These are phyloP conservation scores for Mycena metata DNA, from an alignment of 768 basidiomycete species.

Conservation along the genomic window DNA sequence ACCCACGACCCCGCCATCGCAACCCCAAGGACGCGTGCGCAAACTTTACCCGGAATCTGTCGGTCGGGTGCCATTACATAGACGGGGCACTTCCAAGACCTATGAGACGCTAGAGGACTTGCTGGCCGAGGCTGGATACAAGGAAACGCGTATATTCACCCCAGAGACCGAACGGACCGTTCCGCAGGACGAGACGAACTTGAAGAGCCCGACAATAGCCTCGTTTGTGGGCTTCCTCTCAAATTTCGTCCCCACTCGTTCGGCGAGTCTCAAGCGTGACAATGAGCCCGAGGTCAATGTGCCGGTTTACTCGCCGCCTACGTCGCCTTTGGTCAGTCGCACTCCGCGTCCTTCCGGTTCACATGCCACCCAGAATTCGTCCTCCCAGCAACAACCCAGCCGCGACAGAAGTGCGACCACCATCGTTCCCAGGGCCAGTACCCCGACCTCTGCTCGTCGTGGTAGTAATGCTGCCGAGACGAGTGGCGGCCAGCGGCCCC, in stretches of 20 bases:
- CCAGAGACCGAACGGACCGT: constrained; percentile 78
- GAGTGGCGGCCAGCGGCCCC: neutral
- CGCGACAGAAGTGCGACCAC: constrained; percentile 22
- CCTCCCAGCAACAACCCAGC: constrained; percentile 21
- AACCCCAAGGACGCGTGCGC: constrained; percentile 56
- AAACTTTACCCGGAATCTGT: constrained; percentile 71
- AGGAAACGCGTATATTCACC: constrained; percentile 91
- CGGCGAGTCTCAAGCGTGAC: constrained; percentile 41
- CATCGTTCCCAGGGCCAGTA: neutral
- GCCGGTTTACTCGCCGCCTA: constrained; percentile 37
- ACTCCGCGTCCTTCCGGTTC: constrained; percentile 34
- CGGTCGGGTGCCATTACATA: constrained; percentile 79
- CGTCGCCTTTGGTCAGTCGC: constrained; percentile 33
- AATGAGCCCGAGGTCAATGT: constrained; percentile 25
- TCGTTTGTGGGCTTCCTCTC: constrained; percentile 77
- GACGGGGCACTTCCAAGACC: constrained; percentile 82
- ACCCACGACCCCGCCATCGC: constrained; percentile 58
- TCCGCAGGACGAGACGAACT: constrained; percentile 46
- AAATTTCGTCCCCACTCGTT: constrained; percentile 64
- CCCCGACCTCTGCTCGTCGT: neutral
- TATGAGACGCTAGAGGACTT: constrained; percentile 91
- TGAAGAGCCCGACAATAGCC: constrained; percentile 56
- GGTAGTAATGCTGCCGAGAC: too few relatives aligned
- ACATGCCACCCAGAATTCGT: constrained; percentile 28
- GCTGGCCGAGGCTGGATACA: constrained; percentile 89